Evolutionary conservation across 2,329 filamentous ascomycete species (phyloP), one percentile per base, ranked within the genome.

Genomic region (Colletotrichum simmondsii): DNA sequence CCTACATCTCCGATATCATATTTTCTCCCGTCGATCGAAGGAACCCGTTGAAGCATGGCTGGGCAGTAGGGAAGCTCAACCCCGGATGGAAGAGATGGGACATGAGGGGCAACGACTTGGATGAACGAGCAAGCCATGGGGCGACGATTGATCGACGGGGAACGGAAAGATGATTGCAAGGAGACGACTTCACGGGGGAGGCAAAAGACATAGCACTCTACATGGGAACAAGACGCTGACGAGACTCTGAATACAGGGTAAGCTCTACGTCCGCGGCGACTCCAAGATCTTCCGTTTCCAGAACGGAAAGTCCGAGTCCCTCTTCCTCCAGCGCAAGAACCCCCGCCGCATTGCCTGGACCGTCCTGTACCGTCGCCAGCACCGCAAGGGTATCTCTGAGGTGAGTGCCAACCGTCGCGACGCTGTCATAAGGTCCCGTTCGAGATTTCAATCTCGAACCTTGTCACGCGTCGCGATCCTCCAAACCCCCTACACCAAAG

Each of bases 271-370:
- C 92, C 95, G 97, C 88, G 95, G 96, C 85, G 97, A 99, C 92
- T 97, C 94, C 95, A 99, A 98, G 92, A 92, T 98, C 91, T 99
- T 99, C 94, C 95, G 97, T 86, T 99, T 99, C 94, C 95, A 98
- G 89, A 98, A 97, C 89, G 95, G 97, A 91, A 99, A 99, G 91
- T 96, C 95, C 88, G 97, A 99, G 90, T 98, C 95, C 80, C 94
- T 99, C 80, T 99, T 99, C 93, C 94, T 98, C 81, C 97, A 99
- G 92, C 96, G 97, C 92, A 99, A 99, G 95, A 99, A 99, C 93
- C 97, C 97, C 86, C 96, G 97, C 88, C 95, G 96, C 86, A 98
- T 99, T 87, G 93, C 96, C 81, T 99, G 97, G 97, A 99, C 97
- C 80, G 93, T 95, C 82, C 94, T 99, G 78, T 99, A 94, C 94